phyloP scores from a whole-genome alignment of 305 asterid genomes.

The Lippia alba region DNA sequence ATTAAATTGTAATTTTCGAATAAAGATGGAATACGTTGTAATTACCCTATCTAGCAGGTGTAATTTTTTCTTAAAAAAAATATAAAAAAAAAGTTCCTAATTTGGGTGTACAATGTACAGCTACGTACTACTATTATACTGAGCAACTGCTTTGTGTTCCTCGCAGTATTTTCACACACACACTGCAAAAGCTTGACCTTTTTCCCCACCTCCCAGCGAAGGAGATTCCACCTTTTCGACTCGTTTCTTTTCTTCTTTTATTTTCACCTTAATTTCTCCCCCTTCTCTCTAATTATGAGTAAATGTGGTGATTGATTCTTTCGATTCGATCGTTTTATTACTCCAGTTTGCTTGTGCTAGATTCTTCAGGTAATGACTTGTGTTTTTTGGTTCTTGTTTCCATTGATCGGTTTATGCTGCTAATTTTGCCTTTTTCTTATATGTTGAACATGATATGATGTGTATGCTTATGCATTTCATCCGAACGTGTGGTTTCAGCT shows the following conservation, averaged over 20 bases:
- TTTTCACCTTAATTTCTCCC: conserved; percentile 22
- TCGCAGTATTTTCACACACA: conserved; percentile 7
- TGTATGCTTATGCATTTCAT: conserved; percentile 15
- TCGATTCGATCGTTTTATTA: conserved; percentile 13
- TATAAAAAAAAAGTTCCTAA: conserved; percentile 7
- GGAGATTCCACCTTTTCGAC: conserved; percentile 34
- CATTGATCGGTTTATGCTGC: not conserved
- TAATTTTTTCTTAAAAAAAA: too few relatives aligned
- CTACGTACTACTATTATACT: conserved; percentile 28
- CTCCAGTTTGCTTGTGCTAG: conserved; percentile 5
- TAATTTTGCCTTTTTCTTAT: not conserved
- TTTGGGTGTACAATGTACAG: conserved; percentile 24
- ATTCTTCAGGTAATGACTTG: conserved; percentile 35
- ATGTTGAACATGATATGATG: not conserved
- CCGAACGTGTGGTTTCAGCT: conserved; percentile 32
- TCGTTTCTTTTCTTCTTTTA: conserved; percentile 5
- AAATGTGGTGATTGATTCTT: not conserved
- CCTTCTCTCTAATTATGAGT: not conserved
- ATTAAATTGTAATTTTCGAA: too few relatives aligned
- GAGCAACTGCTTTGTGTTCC: conserved; percentile 22
- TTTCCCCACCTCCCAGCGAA: conserved; percentile 36
- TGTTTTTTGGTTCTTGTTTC: not conserved
- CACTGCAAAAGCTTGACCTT: conserved; percentile 21
- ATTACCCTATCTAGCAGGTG: too few relatives aligned
- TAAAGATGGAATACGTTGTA: too few relatives aligned